A percentile compares a stretch with the other conserved stretches of the same genome.
These are phyloP conservation scores for Teratosphaeria zuluensis DNA, from an alignment of 2,329 filamentous ascomycete genomes.

Conservation along the genomic window DNA sequence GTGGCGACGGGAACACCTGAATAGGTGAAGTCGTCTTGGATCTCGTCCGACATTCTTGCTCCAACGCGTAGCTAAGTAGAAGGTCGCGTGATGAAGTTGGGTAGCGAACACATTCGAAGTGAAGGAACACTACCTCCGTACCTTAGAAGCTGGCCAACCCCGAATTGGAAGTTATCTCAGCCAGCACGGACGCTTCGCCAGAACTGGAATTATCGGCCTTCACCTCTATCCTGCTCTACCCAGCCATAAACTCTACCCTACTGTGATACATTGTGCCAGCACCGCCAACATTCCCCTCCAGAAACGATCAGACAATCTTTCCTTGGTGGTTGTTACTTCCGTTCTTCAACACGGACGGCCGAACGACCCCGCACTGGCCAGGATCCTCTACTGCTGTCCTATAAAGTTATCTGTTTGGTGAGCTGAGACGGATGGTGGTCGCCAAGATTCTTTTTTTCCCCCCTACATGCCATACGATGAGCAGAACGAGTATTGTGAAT, in stretches of 20 bases:
- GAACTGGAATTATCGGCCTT: too few species aligned
- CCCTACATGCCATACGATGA: neutral
- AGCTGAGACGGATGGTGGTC: neutral
- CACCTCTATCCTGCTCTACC: too few species aligned
- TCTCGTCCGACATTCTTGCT: conserved; percentile 16
- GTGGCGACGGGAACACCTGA: neutral
- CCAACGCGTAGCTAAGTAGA: neutral
- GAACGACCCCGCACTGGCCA: neutral
- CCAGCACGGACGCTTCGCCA: too few species aligned
- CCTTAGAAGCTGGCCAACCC: too few species aligned
- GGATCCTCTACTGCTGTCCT: neutral
- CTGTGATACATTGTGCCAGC: too few species aligned
- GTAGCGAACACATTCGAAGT: too few species aligned
- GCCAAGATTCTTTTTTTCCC: neutral
- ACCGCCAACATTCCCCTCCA: neutral
- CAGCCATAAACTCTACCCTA: too few species aligned
- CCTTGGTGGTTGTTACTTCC: neutral
- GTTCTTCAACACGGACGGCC: neutral
- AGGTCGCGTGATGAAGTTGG: too few species aligned
- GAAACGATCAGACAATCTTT: neutral
- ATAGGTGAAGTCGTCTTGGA: conserved; percentile 11
- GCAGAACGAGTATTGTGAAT: neutral
- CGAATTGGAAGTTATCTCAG: too few species aligned
- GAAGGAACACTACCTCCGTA: too few species aligned
- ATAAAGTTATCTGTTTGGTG: neutral